phyloP scores from a whole-genome alignment of 2,329 filamentous ascomycete genomes.

The Simplicillium aogashimaense region DNA sequence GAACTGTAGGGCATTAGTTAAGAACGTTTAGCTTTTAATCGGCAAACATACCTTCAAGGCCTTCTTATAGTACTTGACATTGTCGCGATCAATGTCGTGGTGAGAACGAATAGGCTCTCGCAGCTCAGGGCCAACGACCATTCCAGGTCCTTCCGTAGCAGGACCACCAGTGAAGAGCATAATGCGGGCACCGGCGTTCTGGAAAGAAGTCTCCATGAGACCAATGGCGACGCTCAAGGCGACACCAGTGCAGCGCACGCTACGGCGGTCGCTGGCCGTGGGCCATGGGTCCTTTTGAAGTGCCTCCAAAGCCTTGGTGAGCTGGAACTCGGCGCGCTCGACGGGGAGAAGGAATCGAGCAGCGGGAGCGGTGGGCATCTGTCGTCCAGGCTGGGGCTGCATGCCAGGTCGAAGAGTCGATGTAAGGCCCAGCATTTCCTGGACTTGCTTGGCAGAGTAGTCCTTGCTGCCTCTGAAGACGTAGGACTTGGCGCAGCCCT shows the following conservation, averaged over 20 bases:
- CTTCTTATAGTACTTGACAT: conserved; percentile 99
- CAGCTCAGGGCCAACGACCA: conserved; percentile 92
- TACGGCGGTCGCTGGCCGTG: conserved; percentile 84
- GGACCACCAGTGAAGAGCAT: conserved; percentile 97
- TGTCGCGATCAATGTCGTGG: conserved; percentile 97
- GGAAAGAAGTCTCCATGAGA: conserved; percentile 86
- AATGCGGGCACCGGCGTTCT: conserved; percentile 87
- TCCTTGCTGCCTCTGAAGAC: conserved; percentile 98
- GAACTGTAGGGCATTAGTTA: conserved; percentile 47
- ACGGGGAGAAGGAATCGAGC: conserved; percentile 89
- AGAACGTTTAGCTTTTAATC: neutral
- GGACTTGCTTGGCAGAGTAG: conserved; percentile 96
- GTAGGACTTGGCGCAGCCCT: conserved; percentile 96
- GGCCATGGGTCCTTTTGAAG: conserved; percentile 97
- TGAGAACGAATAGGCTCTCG: conserved; percentile 96
- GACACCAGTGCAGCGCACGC: conserved; percentile 86
- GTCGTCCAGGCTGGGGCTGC: conserved; percentile 64
- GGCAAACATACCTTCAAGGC: conserved; percentile 64
- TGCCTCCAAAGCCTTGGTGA: conserved; percentile 91
- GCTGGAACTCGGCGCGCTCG: conserved; percentile 91
- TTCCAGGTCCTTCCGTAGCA: conserved; percentile 89
- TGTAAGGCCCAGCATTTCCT: conserved; percentile 91
- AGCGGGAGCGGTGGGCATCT: conserved; percentile 68
- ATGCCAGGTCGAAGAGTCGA: conserved; percentile 65
- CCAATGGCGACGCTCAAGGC: conserved; percentile 93